Evolutionary conservation across 495 filamentous ascomycete genomes (phyloP).

Genomic region (Amphirosellinia nigrospora): DNA sequence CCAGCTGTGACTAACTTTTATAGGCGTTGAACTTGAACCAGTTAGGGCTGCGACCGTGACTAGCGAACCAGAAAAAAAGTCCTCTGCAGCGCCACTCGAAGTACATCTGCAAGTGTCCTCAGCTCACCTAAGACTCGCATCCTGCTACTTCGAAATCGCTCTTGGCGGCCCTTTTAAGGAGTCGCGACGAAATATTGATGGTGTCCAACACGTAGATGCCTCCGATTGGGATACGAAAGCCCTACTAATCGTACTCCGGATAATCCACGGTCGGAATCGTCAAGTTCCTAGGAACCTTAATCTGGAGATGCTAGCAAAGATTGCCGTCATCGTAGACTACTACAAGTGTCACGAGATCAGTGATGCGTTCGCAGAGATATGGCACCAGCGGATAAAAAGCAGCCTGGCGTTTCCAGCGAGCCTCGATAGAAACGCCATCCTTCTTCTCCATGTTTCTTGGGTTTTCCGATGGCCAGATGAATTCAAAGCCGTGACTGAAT

Average conservation of each 20-base stretch:
- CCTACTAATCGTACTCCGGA: not conserved
- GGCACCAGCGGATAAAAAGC: not conserved
- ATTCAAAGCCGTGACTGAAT: not conserved
- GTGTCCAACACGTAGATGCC: not conserved
- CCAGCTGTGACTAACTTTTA: not conserved
- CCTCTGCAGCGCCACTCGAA: not conserved
- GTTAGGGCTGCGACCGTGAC: not conserved
- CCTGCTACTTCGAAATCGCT: not conserved
- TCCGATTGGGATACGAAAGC: not conserved
- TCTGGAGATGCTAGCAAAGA: conserved; percentile 21
- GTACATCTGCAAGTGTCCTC: not conserved
- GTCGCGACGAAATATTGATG: not conserved
- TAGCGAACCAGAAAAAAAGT: not conserved
- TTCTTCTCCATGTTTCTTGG: not conserved
- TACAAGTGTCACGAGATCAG: not conserved
- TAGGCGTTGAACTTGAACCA: not conserved
- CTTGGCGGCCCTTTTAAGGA: not conserved
- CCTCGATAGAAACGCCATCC: not conserved
- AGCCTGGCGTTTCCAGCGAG: not conserved
- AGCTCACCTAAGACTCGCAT: not conserved
- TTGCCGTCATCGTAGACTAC: not conserved
- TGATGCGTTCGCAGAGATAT: not conserved
- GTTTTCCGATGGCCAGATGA: not conserved
- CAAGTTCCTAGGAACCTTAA: not conserved
- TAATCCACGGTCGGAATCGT: not conserved